Evolutionary conservation across 164 flowering plant genomes (phyloP), one percentile per base, ranked within the genome.

Genomic region (Vitis amurensis): DNA sequence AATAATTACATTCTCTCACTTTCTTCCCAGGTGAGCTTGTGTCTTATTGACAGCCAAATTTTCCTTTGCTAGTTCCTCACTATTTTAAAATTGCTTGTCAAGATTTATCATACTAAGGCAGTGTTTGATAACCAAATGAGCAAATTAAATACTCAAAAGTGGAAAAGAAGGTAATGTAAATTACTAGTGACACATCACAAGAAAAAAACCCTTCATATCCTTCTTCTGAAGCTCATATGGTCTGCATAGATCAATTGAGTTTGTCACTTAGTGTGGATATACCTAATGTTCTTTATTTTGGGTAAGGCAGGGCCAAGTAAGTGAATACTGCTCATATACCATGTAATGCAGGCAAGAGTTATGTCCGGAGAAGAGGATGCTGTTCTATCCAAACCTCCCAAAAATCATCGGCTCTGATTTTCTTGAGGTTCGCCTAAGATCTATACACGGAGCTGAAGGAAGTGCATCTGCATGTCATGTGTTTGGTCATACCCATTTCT

Each of bases 301-400:
- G 8, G 0, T 7, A n/a, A 14, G 7, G 49, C 9, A 14, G 50
- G 19, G 48, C 10, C 27, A 49, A 61, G 29, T 63, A 16, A 16
- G 53, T 63, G 9, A 12, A 44, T 31, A 53, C 27, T 48, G 55
- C 3, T 19, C 61, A 17, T 15, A 3, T 73, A 31, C 48, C 50
- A 12, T 68, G 44, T 55, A 37, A 23, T 50, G 55, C 77, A 93
- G 96, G 89, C 94, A 82, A 76, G 98, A 93, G 74, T 73, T 93
- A 10, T 89, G 98, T 67, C 98, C 98, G 44, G 96, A 93, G 81
- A 93, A 93, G 76, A 87, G 94, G 73, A 90, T 93, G 98, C 78
- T 93, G 31, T 91, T 91, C 78, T 91, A 93, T 70, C 96, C 98
- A 9, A 81, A 87, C 58, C 93, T 91, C 66, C 98, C 92, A 3